Evolutionary conservation across 768 basidiomycete genomes (phyloP).

Genomic region (Boletus sensibilis): DNA sequence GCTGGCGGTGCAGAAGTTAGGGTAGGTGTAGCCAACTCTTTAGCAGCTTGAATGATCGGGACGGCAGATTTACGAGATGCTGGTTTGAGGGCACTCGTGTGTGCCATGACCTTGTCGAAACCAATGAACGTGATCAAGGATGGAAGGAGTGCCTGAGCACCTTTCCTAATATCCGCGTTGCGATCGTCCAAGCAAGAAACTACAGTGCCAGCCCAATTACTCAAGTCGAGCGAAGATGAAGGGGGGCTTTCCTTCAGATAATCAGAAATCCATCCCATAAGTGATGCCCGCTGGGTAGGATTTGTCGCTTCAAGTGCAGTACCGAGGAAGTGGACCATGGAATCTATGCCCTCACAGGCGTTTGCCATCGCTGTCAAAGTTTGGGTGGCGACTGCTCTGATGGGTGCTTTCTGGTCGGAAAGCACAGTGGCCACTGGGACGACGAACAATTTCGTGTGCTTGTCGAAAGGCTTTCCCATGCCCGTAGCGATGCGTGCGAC

Average conservation of each 20-base stretch:
- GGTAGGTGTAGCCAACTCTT: slow-evolving; percentile 39
- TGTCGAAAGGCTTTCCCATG: slow-evolving; percentile 96
- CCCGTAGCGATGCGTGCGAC: slow-evolving; percentile 86
- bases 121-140: slow-evolving; percentile 71
- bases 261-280: slow-evolving; percentile 78
- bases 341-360: slow-evolving; percentile 82
- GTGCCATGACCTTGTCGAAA: slow-evolving; percentile 81
- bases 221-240: slow-evolving; percentile 60
- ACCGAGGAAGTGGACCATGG: slow-evolving; percentile 74
- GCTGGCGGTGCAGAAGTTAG: slow-evolving; percentile 31
- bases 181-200: slow-evolving; percentile 88
- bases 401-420: slow-evolving; percentile 89
- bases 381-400: slow-evolving; percentile 73
- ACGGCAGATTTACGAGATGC: slow-evolving; percentile 82
- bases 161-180: slow-evolving; percentile 88
- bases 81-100: slow-evolving; percentile 85
- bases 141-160: slow-evolving; percentile 80
- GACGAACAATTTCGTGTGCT: slow-evolving; percentile 74
- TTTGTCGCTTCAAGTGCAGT: slow-evolving; percentile 83
- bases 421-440: slow-evolving; percentile 79
- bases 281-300: slow-evolving; percentile 78
- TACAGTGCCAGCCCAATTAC: slow-evolving; percentile 59
- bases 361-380: slow-evolving; percentile 81
- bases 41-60: slow-evolving; percentile 87
- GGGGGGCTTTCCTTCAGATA: slow-evolving; percentile 70